Percentiles rank a stretch among this genome's conserved stretches.
Conservation (phyloP, 129 eudicot genomes). For the Saussurea involucrata region DNA sequence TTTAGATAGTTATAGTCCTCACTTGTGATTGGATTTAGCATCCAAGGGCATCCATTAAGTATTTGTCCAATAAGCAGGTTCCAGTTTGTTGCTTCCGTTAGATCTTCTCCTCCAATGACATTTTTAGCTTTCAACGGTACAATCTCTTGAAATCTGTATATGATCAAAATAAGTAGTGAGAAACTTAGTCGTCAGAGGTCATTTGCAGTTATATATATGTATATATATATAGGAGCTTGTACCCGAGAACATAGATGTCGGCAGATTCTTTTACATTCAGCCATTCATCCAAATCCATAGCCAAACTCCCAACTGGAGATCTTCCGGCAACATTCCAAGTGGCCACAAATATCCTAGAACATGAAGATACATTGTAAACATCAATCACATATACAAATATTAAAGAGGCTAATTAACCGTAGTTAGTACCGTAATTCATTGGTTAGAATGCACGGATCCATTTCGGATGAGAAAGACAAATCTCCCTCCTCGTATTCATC, state of each 20-base stretch:
- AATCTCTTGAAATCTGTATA: slow-evolving; percentile 81
- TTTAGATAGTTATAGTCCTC: slow-evolving; percentile 37
- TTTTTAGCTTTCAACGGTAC: slow-evolving; percentile 70
- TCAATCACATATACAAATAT: neutral
- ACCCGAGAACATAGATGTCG: slow-evolving; percentile 94
- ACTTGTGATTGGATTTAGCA: slow-evolving; percentile 37
- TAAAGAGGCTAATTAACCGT: neutral
- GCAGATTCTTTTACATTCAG: slow-evolving; percentile 65
- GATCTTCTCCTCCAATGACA: slow-evolving; percentile 80
- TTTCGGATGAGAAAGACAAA: slow-evolving; percentile 38
- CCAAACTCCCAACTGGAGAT: slow-evolving; percentile 79
- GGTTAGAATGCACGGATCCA: slow-evolving; percentile 40
- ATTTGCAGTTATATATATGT: neutral
- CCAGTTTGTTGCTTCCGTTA: slow-evolving; percentile 75
- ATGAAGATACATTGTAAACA: slow-evolving; percentile 15
- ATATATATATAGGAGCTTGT: slow-evolving; percentile 6
- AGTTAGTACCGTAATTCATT: slow-evolving; percentile 48
- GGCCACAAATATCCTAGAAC: slow-evolving; percentile 74
- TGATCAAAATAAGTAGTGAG: neutral
- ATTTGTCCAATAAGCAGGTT: slow-evolving; percentile 65
- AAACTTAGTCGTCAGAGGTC: neutral
- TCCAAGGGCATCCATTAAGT: slow-evolving; percentile 68
- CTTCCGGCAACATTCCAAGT: slow-evolving; percentile 97
- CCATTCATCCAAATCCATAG: slow-evolving; percentile 88
- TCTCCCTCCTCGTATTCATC: slow-evolving; percentile 41